Percentiles rank a stretch among this genome's conserved stretches.
Evolutionary conservation across 2,329 filamentous ascomycete genomes (phyloP).

Genomic region (Alternaria sp.): DNA sequence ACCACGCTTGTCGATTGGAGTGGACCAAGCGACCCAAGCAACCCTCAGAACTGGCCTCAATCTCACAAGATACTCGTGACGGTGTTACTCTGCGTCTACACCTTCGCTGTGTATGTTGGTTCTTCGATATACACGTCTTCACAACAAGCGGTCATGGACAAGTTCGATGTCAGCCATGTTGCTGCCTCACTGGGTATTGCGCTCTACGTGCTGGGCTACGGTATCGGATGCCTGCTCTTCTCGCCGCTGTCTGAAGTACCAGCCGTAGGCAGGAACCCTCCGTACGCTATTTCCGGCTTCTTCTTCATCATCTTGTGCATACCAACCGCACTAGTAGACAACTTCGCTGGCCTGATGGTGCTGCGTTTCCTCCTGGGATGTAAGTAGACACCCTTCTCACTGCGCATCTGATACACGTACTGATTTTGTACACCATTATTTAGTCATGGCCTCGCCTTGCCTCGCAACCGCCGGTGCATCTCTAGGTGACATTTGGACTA

Average conservation of each 20-base stretch:
- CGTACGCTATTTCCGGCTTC: conserved; percentile 73
- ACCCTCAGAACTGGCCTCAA: conserved; percentile 50
- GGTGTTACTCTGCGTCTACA: conserved; percentile 59
- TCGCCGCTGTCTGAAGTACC: conserved; percentile 73
- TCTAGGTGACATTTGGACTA: conserved; percentile 48
- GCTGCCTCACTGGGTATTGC: conserved; percentile 66
- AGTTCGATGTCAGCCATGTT: conserved; percentile 62
- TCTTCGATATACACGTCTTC: conserved; percentile 60
- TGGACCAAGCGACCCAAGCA: conserved; percentile 46
- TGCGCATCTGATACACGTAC: neutral
- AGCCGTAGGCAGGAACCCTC: conserved; percentile 69
- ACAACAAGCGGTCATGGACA: conserved; percentile 56
- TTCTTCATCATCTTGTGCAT: conserved; percentile 73
- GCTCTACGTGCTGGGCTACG: conserved; percentile 68
- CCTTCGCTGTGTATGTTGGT: conserved; percentile 65
- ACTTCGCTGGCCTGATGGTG: conserved; percentile 69
- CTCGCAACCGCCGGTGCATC: conserved; percentile 49
- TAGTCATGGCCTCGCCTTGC: conserved; percentile 46
- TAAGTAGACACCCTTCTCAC: neutral
- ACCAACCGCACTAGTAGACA: conserved; percentile 68
- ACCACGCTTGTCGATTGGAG: conserved; percentile 53
- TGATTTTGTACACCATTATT: neutral
- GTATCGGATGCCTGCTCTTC: conserved; percentile 70
- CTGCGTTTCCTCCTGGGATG: conserved; percentile 49
- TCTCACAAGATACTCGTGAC: conserved; percentile 46